Evolutionary conservation across 257 asterid species (phyloP).

Genomic region (Lithospermum erythrorhizon): DNA sequence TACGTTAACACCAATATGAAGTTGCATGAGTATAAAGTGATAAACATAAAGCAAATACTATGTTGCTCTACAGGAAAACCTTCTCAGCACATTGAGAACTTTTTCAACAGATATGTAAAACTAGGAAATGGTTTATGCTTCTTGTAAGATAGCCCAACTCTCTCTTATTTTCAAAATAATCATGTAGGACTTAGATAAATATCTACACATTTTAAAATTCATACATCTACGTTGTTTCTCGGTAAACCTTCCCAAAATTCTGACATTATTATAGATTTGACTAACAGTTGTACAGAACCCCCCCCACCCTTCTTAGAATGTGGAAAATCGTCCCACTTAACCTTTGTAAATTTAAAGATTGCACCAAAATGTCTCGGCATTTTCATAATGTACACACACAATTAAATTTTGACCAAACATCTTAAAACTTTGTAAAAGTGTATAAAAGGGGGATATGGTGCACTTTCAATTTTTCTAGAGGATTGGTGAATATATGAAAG

Average conservation of each 20-base stretch:
- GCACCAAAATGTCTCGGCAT: background rate
- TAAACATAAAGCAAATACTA: background rate
- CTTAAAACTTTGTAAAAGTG: too few species aligned
- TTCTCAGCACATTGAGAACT: too few species aligned
- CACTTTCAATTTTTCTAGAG: background rate
- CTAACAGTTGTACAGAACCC: background rate
- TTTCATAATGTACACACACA: too few species aligned
- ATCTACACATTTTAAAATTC: too few species aligned
- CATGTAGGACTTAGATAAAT: too few species aligned
- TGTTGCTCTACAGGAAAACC: background rate
- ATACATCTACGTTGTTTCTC: background rate
- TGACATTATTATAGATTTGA: background rate
- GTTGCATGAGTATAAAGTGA: background rate
- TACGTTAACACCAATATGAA: slow-evolving; percentile 5
- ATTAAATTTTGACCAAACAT: too few species aligned
- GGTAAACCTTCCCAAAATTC: background rate
- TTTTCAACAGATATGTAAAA: too few species aligned
- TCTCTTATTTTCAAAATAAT: too few species aligned
- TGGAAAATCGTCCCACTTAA: background rate
- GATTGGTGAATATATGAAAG: background rate
- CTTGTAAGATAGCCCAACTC: too few species aligned
- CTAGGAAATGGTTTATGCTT: too few species aligned
- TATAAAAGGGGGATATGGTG: too few species aligned
- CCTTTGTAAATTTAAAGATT: background rate
- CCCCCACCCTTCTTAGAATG: background rate